These are phyloP conservation scores for Eucalyptus lansdowneana DNA, from an alignment of 345 rosid species.

Conservation along the genomic window DNA sequence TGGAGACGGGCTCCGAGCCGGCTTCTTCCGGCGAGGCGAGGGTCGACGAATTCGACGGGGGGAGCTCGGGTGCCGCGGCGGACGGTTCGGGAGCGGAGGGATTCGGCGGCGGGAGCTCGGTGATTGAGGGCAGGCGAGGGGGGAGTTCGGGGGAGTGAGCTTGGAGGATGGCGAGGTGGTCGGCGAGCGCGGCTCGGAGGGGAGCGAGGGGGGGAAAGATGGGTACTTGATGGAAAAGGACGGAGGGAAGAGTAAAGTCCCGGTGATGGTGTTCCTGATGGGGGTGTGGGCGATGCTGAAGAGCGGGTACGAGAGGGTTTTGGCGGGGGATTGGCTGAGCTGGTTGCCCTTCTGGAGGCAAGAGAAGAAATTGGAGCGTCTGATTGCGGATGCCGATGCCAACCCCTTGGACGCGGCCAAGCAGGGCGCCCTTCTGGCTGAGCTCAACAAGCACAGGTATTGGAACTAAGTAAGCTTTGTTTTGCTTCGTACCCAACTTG, in stretches of 20 bases:
- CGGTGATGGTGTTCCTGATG: conserved; percentile 40
- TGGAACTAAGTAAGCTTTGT: background rate
- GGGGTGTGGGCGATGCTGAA: conserved; percentile 51
- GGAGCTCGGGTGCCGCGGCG: background rate
- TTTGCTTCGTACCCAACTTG: background rate
- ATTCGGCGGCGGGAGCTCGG: background rate
- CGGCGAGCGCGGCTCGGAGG: background rate
- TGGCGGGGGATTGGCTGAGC: conserved; percentile 50
- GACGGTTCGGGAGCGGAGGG: background rate
- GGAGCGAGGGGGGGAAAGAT: background rate
- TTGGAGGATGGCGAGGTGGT: background rate
- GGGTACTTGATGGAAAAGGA: conserved; percentile 5
- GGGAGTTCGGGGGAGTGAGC: background rate
- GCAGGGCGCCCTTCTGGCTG: conserved; percentile 62
- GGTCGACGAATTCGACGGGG: background rate
- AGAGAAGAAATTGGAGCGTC: conserved; percentile 58
- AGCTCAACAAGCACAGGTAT: conserved; percentile 84
- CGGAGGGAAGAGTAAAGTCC: conserved; percentile 16
- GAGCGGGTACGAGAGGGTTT: conserved; percentile 29
- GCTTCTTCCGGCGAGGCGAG: background rate
- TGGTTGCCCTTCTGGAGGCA: conserved; percentile 76
- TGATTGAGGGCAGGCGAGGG: background rate
- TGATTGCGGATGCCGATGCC: conserved; percentile 74
- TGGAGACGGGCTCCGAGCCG: conserved; percentile 28
- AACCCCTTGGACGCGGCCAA: conserved; percentile 64